Evolutionary conservation across 192 early-diverging fungal genomes (phyloP).

Genomic region (Dispira simplex): DNA sequence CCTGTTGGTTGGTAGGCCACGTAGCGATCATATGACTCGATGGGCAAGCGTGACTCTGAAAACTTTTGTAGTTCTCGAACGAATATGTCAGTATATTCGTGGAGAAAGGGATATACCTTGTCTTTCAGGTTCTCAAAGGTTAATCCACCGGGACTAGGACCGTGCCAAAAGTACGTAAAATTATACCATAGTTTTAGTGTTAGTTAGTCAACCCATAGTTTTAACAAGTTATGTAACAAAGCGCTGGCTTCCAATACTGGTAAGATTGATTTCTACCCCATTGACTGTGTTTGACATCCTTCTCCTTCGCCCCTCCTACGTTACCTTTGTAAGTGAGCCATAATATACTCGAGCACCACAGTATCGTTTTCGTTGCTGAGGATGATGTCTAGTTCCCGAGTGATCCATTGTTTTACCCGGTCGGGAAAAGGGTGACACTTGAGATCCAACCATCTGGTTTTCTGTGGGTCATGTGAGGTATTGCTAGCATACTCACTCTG

Average conservation of each 20-base stretch:
- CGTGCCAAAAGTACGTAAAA: neutral
- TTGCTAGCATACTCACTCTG: neutral
- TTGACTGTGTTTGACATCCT: neutral
- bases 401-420: neutral
- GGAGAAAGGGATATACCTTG: neutral
- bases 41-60: neutral
- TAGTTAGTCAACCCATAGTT: neutral
- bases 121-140: no score
- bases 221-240: neutral
- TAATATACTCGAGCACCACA: slow-evolving; percentile 6
- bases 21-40: neutral
- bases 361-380: neutral
- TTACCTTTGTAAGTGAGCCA: slow-evolving; percentile 6
- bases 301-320: no score
- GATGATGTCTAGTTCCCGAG: neutral
- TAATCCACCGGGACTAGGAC: neutral
- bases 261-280: no score
- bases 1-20: neutral
- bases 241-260: neutral
- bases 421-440: neutral
- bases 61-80: neutral
- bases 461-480: neutral
- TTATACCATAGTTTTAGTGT: neutral
- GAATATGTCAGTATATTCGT: neutral
- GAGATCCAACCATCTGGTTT: neutral